Base-by-base conservation (phyloP, 495 filamentous ascomycete species). In the Aspergillus incahuasiensis region DNA sequence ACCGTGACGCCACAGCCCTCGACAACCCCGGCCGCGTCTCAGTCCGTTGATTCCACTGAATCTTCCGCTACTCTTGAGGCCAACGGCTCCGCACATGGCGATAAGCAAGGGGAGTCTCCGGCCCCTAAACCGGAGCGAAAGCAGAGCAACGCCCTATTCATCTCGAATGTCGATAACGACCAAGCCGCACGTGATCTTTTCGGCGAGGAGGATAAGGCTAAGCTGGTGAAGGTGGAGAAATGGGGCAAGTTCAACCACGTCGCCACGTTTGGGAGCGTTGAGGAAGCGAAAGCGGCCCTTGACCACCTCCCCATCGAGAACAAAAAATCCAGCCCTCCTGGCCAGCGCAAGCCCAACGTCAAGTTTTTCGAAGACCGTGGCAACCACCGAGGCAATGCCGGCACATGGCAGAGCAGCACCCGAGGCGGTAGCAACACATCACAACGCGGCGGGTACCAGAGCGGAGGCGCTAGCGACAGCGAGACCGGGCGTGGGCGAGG, bases 131-230 rank as follows among this genome's bases (percentile, higher is more conserved):
- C 61, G 6, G 78, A 79, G 52, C 74, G 76, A 68, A 83, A 79
- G 67, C 79, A 79, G 54, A 82, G 85, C 63, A 86, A 88, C 55
- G 91, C 86, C 19, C 79, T 99, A 2, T 97, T 96, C 67, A 79
- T 97, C 15, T 85, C 85, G 68, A 88, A 89, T 52, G 81, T 90
- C 22, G 85, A 85, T 43, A 86, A 79, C 48, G 86, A 88, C 51
- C 87, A 95, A 22, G 87, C 86, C 19, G 85, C 87, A 6, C 87
- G 86, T 32, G 84, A 88, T 30, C 77, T 92, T 5, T 90, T 99
- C 62, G 68, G 81, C 5, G 85, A 95, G 12, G 89, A 95, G 57
- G 89, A 95, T 65, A 86, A 83, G 67, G 63, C 76, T 11, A 95
- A 92, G 71, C 86, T 96, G 50, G 52, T 74, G 40, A 85, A 87